phyloP scores from a whole-genome alignment of 1,284 basidiomycete species.

The Sanghuangporus baumii region DNA sequence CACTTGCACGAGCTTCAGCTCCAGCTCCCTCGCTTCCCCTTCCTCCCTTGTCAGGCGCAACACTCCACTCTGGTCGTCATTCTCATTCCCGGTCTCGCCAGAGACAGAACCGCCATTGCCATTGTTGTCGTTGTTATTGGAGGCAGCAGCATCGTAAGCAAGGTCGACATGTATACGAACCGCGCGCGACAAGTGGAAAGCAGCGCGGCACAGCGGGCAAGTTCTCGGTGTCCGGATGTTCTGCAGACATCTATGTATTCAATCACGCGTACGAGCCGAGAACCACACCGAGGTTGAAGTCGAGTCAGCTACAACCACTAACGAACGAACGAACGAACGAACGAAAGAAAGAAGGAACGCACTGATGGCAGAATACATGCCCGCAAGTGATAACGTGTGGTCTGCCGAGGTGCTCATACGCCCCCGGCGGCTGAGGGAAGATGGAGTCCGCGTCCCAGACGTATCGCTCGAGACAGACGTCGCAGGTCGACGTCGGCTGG shows the following conservation, averaged over 20 bases:
- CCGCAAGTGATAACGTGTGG: constrained; percentile 41
- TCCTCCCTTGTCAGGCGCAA: background rate
- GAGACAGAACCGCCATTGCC: background rate
- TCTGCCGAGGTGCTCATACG: constrained; percentile 19
- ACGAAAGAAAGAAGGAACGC: background rate
- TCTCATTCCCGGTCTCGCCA: too few species aligned
- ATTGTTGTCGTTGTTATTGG: background rate
- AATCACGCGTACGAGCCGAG: background rate
- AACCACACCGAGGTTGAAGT: background rate
- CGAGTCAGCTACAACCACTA: background rate
- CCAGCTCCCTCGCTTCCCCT: background rate
- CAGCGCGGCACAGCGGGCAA: constrained; percentile 12
- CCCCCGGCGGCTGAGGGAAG: constrained; percentile 6
- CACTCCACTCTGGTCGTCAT: background rate
- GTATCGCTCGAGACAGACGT: constrained; percentile 43
- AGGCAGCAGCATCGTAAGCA: background rate
- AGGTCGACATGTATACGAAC: constrained; percentile 15
- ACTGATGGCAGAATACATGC: constrained; percentile 35
- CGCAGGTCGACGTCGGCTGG: constrained; percentile 39
- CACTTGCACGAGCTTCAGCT: background rate
- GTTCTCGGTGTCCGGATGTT: constrained; percentile 12
- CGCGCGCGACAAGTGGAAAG: constrained; percentile 9
- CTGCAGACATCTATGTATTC: constrained; percentile 11
- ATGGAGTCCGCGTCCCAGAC: constrained; percentile 21
- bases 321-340: background rate